These are phyloP conservation scores for Alternaria alternata DNA, from an alignment of 2,329 filamentous ascomycete species.

Conservation along the genomic window DNA sequence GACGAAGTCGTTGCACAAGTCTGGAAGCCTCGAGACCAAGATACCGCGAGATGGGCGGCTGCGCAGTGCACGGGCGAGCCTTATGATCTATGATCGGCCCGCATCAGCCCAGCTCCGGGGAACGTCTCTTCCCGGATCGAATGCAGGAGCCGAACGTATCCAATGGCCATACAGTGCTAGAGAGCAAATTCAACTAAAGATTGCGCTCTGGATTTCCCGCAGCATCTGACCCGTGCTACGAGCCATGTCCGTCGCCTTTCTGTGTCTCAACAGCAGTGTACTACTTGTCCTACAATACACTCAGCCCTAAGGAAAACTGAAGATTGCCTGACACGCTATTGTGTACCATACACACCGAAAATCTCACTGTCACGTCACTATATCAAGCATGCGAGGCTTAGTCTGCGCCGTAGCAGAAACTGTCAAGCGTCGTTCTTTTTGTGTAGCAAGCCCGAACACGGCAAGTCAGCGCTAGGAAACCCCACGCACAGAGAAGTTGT, in stretches of 20 bases:
- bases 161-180: slow-evolving; percentile 9
- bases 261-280: slow-evolving; percentile 12
- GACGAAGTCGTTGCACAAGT: slow-evolving; percentile 1
- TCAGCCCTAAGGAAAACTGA: slow-evolving; percentile 11
- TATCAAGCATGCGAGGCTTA: slow-evolving; percentile 20
- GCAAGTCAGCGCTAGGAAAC: slow-evolving; percentile 34
- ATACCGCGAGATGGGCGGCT: slow-evolving; percentile 8
- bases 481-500: slow-evolving; percentile 13
- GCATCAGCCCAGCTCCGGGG: slow-evolving; percentile 7
- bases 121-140: background rate
- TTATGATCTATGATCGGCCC: slow-evolving; percentile 8
- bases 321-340: slow-evolving; percentile 14
- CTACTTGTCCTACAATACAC: slow-evolving; percentile 18
- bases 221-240: slow-evolving; percentile 10
- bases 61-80: slow-evolving; percentile 1
- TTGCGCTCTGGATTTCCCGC: background rate
- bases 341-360: slow-evolving; percentile 11
- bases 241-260: slow-evolving; percentile 1
- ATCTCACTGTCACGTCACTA: slow-evolving; percentile 12
- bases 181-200: background rate
- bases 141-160: slow-evolving; percentile 4
- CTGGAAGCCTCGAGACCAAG: background rate
- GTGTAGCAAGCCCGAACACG: slow-evolving; percentile 22
- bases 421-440: slow-evolving; percentile 26
- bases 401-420: slow-evolving; percentile 6